phyloP scores from a whole-genome alignment of 2,329 filamentous ascomycete species.

The Tolypocladium endophyticum region DNA sequence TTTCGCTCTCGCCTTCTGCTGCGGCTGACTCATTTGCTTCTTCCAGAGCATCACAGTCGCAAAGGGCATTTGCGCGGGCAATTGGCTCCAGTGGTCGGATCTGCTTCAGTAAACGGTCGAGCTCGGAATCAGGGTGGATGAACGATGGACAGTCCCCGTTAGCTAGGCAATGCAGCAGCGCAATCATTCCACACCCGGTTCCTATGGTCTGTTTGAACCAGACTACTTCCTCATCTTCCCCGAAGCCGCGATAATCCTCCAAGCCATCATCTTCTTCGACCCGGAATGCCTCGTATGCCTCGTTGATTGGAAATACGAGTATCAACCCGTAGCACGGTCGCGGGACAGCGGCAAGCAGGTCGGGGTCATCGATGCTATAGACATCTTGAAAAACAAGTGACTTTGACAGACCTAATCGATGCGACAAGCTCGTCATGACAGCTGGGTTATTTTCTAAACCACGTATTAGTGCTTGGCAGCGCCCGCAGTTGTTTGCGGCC shows the following conservation, averaged over 20 bases:
- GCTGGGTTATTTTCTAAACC: neutral
- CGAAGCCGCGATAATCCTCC: neutral
- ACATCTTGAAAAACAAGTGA: neutral
- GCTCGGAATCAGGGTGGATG: neutral
- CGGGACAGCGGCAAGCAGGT: neutral
- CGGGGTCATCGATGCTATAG: neutral
- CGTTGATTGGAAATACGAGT: neutral
- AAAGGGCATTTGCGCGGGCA: neutral
- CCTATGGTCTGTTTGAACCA: neutral
- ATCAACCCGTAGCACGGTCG: neutral
- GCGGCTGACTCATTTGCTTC: neutral
- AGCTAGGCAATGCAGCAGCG: neutral
- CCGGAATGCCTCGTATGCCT: neutral
- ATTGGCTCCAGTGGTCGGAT: neutral
- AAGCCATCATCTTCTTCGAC: neutral
- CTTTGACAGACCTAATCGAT: neutral
- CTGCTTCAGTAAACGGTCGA: neutral
- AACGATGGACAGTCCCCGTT: neutral
- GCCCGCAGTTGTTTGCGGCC: neutral
- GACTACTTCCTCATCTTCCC: neutral
- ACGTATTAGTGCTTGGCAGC: neutral
- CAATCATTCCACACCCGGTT: neutral
- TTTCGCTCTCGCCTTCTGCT: neutral
- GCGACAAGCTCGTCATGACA: neutral
- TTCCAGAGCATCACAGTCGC: neutral